A percentile compares a stretch with the other conserved stretches of the same genome.
phyloP scores from a whole-genome alignment of 805 yeast genomes.

The Candida quercuum region DNA sequence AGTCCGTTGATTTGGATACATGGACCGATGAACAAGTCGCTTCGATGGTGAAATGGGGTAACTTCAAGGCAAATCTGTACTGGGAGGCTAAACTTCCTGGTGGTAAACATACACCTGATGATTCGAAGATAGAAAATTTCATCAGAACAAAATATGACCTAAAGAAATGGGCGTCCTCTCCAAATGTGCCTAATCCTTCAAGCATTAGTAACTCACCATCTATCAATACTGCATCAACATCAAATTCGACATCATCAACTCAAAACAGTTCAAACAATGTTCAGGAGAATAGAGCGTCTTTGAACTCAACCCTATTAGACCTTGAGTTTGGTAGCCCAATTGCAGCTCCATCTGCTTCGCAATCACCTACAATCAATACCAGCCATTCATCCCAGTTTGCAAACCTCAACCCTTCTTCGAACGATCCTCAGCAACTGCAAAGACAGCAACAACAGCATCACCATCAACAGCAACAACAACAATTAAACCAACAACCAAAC shows the following conservation, averaged over 20 bases:
- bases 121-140: constrained; percentile 79
- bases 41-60: constrained; percentile 84
- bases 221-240: constrained; percentile 4
- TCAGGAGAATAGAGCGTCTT: constrained; percentile 13
- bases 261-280: constrained; percentile 3
- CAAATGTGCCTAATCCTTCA: constrained; percentile 55
- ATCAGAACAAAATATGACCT: constrained; percentile 88
- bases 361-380: constrained; percentile 3
- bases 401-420: constrained; percentile 6
- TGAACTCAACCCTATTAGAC: constrained; percentile 21
- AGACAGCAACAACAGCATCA: constrained; percentile 6
- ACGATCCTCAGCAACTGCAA: constrained; percentile 1
- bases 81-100: constrained; percentile 83
- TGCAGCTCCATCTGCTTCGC: constrained; percentile 9
- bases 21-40: constrained; percentile 94
- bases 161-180: constrained; percentile 76
- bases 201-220: too few species aligned
- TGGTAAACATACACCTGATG: constrained; percentile 68
- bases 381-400: neutral
- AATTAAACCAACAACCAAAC: constrained; percentile 3
- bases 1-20: constrained; percentile 89
- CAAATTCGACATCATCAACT: constrained; percentile 9
- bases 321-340: constrained; percentile 26
- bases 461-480: constrained; percentile 11
- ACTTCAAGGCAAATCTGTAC: constrained; percentile 64